These are phyloP conservation scores for Reutealis trisperma DNA, from an alignment of 345 rosid species.

Conservation along the genomic window DNA sequence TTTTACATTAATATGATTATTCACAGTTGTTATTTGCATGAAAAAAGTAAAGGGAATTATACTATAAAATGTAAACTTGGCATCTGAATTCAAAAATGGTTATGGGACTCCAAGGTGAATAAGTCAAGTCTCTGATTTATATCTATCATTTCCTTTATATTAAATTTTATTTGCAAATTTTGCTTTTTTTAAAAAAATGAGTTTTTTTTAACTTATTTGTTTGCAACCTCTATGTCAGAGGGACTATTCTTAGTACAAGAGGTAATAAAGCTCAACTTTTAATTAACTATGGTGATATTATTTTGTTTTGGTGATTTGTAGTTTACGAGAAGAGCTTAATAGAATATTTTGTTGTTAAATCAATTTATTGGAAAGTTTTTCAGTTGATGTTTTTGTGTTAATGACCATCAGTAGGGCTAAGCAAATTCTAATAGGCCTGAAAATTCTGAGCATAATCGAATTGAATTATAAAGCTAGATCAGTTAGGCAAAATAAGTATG, in stretches of 20 bases:
- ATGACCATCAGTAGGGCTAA: no score
- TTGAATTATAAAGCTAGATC: no score
- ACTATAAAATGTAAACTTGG: conserved; percentile 53
- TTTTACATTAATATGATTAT: conserved; percentile 63
- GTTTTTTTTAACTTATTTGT: background rate
- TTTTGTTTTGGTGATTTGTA: background rate
- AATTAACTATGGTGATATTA: no score
- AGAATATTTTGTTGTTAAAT: background rate
- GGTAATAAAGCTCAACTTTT: conserved; percentile 1
- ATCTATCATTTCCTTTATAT: no score
- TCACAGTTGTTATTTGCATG: conserved; percentile 65
- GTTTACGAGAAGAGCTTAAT: background rate
- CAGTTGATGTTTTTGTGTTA: background rate
- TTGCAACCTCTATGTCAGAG: conserved; percentile 27
- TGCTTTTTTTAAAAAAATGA: no score
- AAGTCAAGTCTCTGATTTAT: conserved; percentile 65
- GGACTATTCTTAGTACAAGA: conserved; percentile 30
- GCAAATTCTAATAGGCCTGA: no score
- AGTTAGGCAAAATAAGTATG: no score
- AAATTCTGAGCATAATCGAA: no score
- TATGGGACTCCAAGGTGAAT: conserved; percentile 95
- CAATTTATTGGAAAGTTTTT: background rate
- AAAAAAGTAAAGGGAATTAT: conserved; percentile 75
- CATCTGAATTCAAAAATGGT: conserved; percentile 50
- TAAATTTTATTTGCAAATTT: no score